These are phyloP conservation scores for Yamadazyma nakazawae DNA, from an alignment of 805 yeast genomes.

Conservation along the genomic window DNA sequence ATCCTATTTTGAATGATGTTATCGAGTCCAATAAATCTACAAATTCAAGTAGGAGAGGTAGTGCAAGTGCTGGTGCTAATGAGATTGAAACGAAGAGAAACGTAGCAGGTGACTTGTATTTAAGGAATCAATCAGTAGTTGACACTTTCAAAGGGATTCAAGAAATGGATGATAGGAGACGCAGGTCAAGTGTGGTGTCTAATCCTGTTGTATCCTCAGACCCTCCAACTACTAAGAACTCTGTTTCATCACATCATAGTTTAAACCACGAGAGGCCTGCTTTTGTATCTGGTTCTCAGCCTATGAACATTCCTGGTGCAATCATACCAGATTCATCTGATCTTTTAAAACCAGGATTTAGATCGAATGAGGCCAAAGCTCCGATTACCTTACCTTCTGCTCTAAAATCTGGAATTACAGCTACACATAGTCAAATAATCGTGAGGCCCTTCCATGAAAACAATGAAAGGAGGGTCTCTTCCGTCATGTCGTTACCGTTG, in stretches of 20 bases:
- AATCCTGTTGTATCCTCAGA: conserved; percentile 10
- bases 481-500: conserved; percentile 65
- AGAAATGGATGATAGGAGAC: conserved; percentile 37
- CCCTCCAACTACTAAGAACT: conserved; percentile 16
- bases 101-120: conserved; percentile 44
- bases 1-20: conserved; percentile 31
- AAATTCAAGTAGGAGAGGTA: conserved; percentile 27
- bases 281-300: conserved; percentile 10
- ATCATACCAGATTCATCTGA: not conserved
- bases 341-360: not conserved
- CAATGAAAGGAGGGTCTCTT: conserved; percentile 46
- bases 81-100: conserved; percentile 44
- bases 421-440: conserved; percentile 17
- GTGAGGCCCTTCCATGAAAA: conserved; percentile 34
- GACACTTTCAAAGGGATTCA: conserved; percentile 44
- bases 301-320: conserved; percentile 11
- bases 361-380: not conserved
- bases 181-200: conserved; percentile 29
- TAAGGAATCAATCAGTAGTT: conserved; percentile 39
- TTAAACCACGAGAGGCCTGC: conserved; percentile 4
- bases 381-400: not conserved
- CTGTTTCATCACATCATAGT: conserved; percentile 11
- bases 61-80: conserved; percentile 34
- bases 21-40: conserved; percentile 25
- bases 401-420: not conserved